phyloP scores from a whole-genome alignment of 148 eudicot genomes.

The Rhododendron henanense region DNA sequence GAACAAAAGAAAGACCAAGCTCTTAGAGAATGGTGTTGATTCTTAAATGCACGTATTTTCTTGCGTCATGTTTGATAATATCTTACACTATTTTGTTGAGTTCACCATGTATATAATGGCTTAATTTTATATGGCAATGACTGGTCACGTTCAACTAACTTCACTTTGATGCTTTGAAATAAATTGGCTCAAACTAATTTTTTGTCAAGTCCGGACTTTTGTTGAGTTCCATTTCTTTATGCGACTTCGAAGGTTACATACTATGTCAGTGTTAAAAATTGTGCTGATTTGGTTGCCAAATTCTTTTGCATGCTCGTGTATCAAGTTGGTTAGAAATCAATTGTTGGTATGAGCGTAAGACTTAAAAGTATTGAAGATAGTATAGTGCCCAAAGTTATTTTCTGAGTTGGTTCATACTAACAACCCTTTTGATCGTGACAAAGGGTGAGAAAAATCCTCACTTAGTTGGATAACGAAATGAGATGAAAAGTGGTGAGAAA shows the following conservation, averaged over 20 bases:
- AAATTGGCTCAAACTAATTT: background rate
- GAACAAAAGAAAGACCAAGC: background rate
- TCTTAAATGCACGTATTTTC: background rate
- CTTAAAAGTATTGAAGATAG: background rate
- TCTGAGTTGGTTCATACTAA: background rate
- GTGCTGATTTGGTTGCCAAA: background rate
- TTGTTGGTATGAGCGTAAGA: background rate
- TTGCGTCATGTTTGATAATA: background rate
- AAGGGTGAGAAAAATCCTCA: background rate
- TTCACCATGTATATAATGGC: background rate
- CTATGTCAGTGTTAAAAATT: background rate
- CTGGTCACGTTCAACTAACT: background rate
- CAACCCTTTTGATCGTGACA: background rate
- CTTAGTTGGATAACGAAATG: background rate
- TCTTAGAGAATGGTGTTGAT: background rate
- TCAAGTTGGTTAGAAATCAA: background rate
- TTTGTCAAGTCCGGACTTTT: background rate
- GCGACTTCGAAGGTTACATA: background rate
- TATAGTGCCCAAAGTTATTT: background rate
- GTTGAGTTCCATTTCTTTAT: background rate
- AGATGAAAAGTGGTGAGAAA: background rate
- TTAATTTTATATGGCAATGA: conserved; percentile 10
- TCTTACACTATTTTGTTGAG: background rate
- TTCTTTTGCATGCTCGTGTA: background rate
- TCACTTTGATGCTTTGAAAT: background rate